Base-by-base conservation (phyloP, 108 stramenopile species). In the Fragilaria crotonensis region DNA sequence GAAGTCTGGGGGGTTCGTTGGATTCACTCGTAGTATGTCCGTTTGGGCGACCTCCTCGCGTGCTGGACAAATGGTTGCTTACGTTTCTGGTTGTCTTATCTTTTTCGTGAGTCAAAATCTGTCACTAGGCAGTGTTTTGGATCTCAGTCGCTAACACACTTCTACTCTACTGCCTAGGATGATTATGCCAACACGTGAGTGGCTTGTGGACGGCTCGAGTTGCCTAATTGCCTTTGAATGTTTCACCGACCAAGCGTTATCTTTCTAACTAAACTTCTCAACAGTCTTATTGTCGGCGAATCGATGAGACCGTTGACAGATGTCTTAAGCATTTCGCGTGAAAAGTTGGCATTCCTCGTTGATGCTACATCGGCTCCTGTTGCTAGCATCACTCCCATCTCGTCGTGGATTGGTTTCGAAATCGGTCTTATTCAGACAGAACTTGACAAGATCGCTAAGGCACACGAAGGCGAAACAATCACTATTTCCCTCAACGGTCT, bases 241-340 rank as follows among this genome's bases (percentile, higher is more conserved):
- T 75, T 80, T 48, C 21, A 23, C 19, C 59, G 60, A 20, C 79
- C 79, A n/a, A 28, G 70, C 1, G 17, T 65, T 29, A 61, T 78
- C 25, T 86, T 86, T 67, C 80, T 82, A 31, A 75, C 76, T 65
- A 63, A 81, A 20, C 74, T 76, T 65, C 52, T 75, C 59, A 86
- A 77, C 49, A 63, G 64, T 18, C 59, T 86, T 25, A 48, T 86
- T 32, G 67, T 77, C 11, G 85, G 81, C 23, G 52, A 66, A 11
- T 60, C 76, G 7, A 64, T 86, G 62, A 52, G 76, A 9, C 64
- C 81, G 20, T 50, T 82, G 1, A 25, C 72, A 2, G 78, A 81
- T 65, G 50, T 60, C 2, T 54, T 73, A 19, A 57, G 66, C 9
- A 59, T 82, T 30, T 77, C 75, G 7, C 32, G 66, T 7, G 81